These are phyloP conservation scores for Dissophora ornata DNA, from an alignment of 192 early-diverging fungal genomes.

Conservation along the genomic window DNA sequence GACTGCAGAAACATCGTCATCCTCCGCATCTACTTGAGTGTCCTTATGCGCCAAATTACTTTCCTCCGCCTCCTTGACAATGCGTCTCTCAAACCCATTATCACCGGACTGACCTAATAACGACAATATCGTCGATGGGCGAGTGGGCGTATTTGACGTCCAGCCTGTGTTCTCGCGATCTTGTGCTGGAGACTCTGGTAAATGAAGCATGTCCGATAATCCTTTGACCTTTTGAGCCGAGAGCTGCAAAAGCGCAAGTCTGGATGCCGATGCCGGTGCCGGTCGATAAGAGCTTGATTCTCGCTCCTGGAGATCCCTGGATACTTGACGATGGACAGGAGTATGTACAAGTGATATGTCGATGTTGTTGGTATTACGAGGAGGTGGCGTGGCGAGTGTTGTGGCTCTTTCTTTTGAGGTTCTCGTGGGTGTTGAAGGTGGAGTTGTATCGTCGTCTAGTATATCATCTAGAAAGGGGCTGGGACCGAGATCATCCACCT, in stretches of 20 bases:
- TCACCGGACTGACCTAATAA: neutral
- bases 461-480: neutral
- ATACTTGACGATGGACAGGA: conserved; percentile 11
- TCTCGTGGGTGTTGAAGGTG: conserved; percentile 16
- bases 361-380: neutral
- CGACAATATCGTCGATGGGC: neutral
- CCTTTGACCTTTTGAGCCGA: conserved; percentile 20
- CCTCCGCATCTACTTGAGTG: too few species aligned
- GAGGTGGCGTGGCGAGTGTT: neutral
- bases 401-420: neutral
- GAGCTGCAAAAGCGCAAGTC: conserved; percentile 25
- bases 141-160: neutral
- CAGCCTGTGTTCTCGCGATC: neutral
- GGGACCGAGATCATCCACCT: neutral
- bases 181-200: neutral
- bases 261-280: conserved; percentile 12
- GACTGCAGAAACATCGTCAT: neutral
- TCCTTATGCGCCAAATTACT: too few species aligned
- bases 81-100: neutral
- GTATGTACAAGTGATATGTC: conserved; percentile 24
- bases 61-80: neutral
- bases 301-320: neutral
- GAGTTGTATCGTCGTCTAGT: conserved; percentile 9
- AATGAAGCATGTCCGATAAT: conserved; percentile 26
- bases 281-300: neutral